Percentiles rank a stretch among this genome's conserved stretches.
phyloP scores from a whole-genome alignment of 1,284 basidiomycete species.

The Cystobasidiaceae sp. region DNA sequence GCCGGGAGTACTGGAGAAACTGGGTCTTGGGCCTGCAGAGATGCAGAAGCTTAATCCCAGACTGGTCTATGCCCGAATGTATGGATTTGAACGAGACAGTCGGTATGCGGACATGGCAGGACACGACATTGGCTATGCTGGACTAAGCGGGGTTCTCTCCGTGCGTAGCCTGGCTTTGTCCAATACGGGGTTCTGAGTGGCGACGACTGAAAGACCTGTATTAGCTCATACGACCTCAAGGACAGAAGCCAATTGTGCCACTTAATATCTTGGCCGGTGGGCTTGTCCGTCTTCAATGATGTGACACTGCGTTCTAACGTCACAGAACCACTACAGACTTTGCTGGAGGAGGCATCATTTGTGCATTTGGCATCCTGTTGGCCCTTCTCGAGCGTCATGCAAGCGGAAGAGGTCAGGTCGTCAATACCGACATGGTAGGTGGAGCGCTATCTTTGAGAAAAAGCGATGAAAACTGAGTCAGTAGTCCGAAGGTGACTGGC shows the following conservation, averaged over 20 bases:
- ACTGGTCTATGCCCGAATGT: slow-evolving; percentile 46
- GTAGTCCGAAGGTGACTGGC: slow-evolving; percentile 61
- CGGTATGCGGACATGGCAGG: slow-evolving; percentile 45
- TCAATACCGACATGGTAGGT: slow-evolving; percentile 69
- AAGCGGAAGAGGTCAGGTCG: slow-evolving; percentile 64
- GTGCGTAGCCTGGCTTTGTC: slow-evolving; percentile 52
- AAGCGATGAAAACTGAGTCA: background rate
- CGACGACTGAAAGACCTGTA: too few species aligned
- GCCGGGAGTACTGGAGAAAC: slow-evolving; percentile 71
- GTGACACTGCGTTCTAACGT: background rate
- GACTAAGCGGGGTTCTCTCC: slow-evolving; percentile 69
- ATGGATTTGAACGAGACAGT: slow-evolving; percentile 45
- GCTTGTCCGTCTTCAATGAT: background rate
- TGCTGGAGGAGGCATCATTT: slow-evolving; percentile 71
- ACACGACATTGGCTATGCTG: slow-evolving; percentile 82
- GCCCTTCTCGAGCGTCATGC: slow-evolving; percentile 63
- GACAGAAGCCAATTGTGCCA: slow-evolving; percentile 58
- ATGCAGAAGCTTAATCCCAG: slow-evolving; percentile 51
- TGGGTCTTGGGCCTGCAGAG: slow-evolving; percentile 69
- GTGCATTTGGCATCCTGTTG: slow-evolving; percentile 66
- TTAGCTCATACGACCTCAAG: slow-evolving; percentile 63
- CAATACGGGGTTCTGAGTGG: background rate
- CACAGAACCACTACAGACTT: slow-evolving; percentile 55
- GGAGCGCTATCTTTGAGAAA: background rate
- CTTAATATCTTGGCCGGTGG: slow-evolving; percentile 57